A percentile compares a stretch with the other conserved stretches of the same genome.
These are phyloP conservation scores for Dendrostoma leiphaemia DNA, from an alignment of 2,329 filamentous ascomycete species.

Conservation along the genomic window DNA sequence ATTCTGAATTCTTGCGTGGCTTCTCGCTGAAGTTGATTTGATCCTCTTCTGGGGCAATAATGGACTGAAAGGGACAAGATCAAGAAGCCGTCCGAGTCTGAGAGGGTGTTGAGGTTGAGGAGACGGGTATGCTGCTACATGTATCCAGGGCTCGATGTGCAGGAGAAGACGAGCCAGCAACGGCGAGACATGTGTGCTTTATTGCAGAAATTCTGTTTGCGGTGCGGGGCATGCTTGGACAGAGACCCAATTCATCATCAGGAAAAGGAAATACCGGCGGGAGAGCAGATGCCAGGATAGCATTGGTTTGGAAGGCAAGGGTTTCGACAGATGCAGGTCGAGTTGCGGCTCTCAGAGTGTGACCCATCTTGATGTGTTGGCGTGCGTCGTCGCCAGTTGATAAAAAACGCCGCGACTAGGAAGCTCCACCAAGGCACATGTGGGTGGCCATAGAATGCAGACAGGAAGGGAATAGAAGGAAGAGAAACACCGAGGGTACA, in stretches of 20 bases:
- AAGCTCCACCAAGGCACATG: slow-evolving; percentile 60
- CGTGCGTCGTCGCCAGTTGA: slow-evolving; percentile 81
- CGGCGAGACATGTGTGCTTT: slow-evolving; percentile 64
- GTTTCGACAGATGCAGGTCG: slow-evolving; percentile 58
- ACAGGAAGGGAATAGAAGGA: slow-evolving; percentile 17
- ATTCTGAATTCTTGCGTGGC: slow-evolving; percentile 7
- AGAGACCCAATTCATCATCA: slow-evolving; percentile 23
- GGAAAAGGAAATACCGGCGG: slow-evolving; percentile 32
- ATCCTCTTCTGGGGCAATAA: slow-evolving; percentile 15
- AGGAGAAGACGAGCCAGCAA: slow-evolving; percentile 51
- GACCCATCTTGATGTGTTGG: slow-evolving; percentile 87
- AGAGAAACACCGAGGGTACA: slow-evolving; percentile 19
- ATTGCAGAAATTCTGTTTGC: slow-evolving; percentile 54
- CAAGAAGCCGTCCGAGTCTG: slow-evolving; percentile 22
- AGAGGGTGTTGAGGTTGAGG: slow-evolving; percentile 38
- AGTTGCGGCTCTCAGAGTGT: slow-evolving; percentile 69
- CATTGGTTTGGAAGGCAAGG: slow-evolving; percentile 30
- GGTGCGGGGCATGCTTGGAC: slow-evolving; percentile 42
- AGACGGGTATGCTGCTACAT: slow-evolving; percentile 39
- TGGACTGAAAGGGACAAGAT: slow-evolving; percentile 19
- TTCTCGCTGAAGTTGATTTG: slow-evolving; percentile 1
- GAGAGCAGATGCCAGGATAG: slow-evolving; percentile 34
- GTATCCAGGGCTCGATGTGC: slow-evolving; percentile 44
- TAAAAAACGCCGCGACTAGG: slow-evolving; percentile 61
- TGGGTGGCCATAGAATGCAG: slow-evolving; percentile 28